These are phyloP conservation scores for Hypoxylon sp. DNA, from an alignment of 2,329 filamentous ascomycete genomes.

Conservation along the genomic window DNA sequence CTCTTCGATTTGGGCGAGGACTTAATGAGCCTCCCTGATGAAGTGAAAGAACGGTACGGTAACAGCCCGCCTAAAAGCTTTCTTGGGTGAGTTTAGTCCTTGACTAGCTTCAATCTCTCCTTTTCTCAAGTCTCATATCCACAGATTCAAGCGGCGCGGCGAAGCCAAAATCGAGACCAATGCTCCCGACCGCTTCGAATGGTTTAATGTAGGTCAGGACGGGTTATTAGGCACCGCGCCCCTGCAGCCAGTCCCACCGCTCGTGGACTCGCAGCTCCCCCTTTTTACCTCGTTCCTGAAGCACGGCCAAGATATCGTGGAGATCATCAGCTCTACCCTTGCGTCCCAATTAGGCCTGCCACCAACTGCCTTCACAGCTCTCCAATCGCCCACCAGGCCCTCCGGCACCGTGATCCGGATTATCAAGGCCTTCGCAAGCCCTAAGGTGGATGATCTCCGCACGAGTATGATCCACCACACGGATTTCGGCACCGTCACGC, in stretches of 20 bases:
- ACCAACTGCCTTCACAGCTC: conserved; percentile 47
- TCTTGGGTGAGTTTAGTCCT: conserved; percentile 14
- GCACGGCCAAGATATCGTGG: conserved; percentile 40
- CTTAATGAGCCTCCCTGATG: not conserved
- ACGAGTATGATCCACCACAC: conserved; percentile 55
- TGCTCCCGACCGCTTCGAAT: conserved; percentile 50
- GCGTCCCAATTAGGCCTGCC: conserved; percentile 49
- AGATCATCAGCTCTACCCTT: conserved; percentile 44
- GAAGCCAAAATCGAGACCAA: conserved; percentile 19
- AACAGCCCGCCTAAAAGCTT: conserved; percentile 10
- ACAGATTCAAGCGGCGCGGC: not conserved
- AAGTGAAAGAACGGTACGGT: not conserved
- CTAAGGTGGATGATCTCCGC: conserved; percentile 39
- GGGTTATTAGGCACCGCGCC: conserved; percentile 49
- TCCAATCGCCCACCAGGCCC: conserved; percentile 48
- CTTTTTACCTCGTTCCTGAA: conserved; percentile 21
- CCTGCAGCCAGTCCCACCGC: conserved; percentile 32
- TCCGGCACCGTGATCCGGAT: conserved; percentile 51
- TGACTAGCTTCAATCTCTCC: not conserved
- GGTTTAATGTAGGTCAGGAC: conserved; percentile 54
- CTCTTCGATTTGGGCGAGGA: conserved; percentile 1
- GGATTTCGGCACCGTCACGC: conserved; percentile 57
- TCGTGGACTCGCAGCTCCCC: conserved; percentile 29
- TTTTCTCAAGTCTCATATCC: not conserved
- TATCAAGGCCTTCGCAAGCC: conserved; percentile 43